Percentiles rank a stretch among this genome's conserved stretches.
phyloP scores from a whole-genome alignment of 805 yeast species.

The Candida golubevii region DNA sequence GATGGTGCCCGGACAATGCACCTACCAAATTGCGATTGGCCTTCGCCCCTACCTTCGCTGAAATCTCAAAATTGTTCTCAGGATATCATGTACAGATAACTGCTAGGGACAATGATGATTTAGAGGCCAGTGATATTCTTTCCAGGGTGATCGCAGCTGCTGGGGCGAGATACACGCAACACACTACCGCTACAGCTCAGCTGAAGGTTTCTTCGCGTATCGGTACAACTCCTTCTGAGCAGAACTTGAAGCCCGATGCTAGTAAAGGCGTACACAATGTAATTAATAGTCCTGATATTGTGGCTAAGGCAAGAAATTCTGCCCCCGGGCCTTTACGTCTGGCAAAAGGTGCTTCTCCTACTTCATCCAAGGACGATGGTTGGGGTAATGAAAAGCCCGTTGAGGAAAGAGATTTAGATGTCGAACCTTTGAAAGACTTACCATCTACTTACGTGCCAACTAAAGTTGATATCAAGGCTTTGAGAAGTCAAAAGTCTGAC shows the following conservation, averaged over 20 bases:
- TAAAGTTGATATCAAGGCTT: constrained; percentile 53
- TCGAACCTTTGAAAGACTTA: constrained; percentile 47
- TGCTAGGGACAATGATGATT: constrained; percentile 90
- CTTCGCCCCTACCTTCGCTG: constrained; percentile 73
- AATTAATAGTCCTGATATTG: not conserved
- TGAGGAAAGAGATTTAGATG: constrained; percentile 48
- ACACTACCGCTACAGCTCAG: constrained; percentile 5
- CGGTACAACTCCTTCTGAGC: not conserved
- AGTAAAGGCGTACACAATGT: not conserved
- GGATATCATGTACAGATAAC: constrained; percentile 96
- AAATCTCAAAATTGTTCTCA: constrained; percentile 60
- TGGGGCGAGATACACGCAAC: constrained; percentile 74
- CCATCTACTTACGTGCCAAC: constrained; percentile 67
- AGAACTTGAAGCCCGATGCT: not conserved
- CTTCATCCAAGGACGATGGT: constrained; percentile 44
- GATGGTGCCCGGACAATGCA: constrained; percentile 98
- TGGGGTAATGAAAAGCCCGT: constrained; percentile 69
- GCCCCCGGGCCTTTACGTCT: not conserved
- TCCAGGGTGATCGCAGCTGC: constrained; percentile 83
- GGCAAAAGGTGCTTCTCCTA: constrained; percentile 14
- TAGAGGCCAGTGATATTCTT: constrained; percentile 72
- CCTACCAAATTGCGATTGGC: constrained; percentile 73
- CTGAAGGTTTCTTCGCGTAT: not conserved
- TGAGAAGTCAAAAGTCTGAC: constrained; percentile 47
- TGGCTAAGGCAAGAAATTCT: not conserved